Conservation (phyloP, 2,329 filamentous ascomycete genomes). For the Ceratocystis diversiconidia region DNA sequence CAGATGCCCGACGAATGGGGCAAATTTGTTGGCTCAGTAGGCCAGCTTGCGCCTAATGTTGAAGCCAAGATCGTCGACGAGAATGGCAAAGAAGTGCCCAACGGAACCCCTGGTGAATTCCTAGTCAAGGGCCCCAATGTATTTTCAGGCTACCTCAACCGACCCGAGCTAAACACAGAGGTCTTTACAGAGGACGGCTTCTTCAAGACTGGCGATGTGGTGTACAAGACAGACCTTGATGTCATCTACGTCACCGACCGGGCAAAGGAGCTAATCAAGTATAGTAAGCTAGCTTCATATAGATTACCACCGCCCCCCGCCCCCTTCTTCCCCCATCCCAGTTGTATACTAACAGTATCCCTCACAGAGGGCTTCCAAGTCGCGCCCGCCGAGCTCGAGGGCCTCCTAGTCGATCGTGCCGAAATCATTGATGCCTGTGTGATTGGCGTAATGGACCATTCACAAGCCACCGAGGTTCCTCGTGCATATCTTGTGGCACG, state of each 20-base stretch:
- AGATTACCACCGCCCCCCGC: background rate
- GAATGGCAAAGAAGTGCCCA: constrained; percentile 40
- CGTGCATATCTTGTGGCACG: constrained; percentile 31
- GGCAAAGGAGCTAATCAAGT: constrained; percentile 51
- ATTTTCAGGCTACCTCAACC: constrained; percentile 66
- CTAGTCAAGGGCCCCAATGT: constrained; percentile 70
- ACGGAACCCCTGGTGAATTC: constrained; percentile 49
- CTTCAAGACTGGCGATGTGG: constrained; percentile 84
- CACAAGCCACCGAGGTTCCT: constrained; percentile 53
- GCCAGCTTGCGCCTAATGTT: constrained; percentile 63
- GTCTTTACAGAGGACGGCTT: constrained; percentile 64
- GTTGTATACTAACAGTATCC: constrained; percentile 26
- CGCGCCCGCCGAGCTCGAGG: constrained; percentile 51
- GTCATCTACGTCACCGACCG: constrained; percentile 88
- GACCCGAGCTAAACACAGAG: constrained; percentile 53
- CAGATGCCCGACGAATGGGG: constrained; percentile 66
- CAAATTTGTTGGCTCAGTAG: constrained; percentile 62
- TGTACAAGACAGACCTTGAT: constrained; percentile 59
- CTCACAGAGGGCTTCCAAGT: constrained; percentile 50
- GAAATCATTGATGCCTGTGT: constrained; percentile 47
- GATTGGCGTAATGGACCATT: constrained; percentile 43
- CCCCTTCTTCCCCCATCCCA: background rate
- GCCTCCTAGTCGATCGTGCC: constrained; percentile 31
- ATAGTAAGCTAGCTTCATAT: constrained; percentile 30
- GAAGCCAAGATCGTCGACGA: constrained; percentile 65